Percentiles rank a stretch among this genome's conserved stretches.
These are phyloP conservation scores for Acacia concinna DNA, from an alignment of 331 rosid species.

Conservation along the genomic window DNA sequence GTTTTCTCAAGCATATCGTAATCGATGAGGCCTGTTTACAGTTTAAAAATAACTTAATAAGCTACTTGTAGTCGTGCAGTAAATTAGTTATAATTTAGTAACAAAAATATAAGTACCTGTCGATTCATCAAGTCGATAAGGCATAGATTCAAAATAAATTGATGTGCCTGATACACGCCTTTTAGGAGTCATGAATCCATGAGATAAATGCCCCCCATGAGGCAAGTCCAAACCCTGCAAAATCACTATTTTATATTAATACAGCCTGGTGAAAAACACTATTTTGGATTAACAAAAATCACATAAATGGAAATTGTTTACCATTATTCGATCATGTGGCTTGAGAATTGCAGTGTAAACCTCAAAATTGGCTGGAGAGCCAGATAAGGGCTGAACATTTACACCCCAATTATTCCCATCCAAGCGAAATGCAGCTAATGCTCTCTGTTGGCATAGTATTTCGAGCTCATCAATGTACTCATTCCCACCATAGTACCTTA, in stretches of 20 bases:
- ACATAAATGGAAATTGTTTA: constrained; percentile 28
- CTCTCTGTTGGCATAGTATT: constrained; percentile 83
- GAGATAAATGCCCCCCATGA: constrained; percentile 98
- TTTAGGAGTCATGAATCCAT: constrained; percentile 97
- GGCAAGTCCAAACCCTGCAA: constrained; percentile 92
- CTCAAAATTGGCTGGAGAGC: constrained; percentile 95
- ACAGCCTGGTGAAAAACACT: not conserved
- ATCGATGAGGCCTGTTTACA: constrained; percentile 75
- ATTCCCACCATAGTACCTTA: constrained; percentile 95
- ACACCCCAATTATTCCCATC: constrained; percentile 88
- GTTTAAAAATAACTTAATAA: constrained; percentile 6
- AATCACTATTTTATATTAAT: constrained; percentile 28
- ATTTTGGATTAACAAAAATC: constrained; percentile 11
- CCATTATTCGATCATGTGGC: constrained; percentile 97
- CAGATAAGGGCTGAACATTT: constrained; percentile 93
- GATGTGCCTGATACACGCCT: constrained; percentile 93
- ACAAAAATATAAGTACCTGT: constrained; percentile 55
- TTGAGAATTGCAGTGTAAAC: constrained; percentile 91
- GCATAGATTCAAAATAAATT: constrained; percentile 95
- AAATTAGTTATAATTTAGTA: not conserved
- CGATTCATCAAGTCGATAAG: constrained; percentile 83
- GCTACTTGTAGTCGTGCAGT: constrained; percentile 17
- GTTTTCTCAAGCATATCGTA: constrained; percentile 93
- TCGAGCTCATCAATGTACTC: constrained; percentile 95
- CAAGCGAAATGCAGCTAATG: constrained; percentile 73